These are phyloP conservation scores for Corylus heterophylla DNA, from an alignment of 306 rosid species.

Conservation along the genomic window DNA sequence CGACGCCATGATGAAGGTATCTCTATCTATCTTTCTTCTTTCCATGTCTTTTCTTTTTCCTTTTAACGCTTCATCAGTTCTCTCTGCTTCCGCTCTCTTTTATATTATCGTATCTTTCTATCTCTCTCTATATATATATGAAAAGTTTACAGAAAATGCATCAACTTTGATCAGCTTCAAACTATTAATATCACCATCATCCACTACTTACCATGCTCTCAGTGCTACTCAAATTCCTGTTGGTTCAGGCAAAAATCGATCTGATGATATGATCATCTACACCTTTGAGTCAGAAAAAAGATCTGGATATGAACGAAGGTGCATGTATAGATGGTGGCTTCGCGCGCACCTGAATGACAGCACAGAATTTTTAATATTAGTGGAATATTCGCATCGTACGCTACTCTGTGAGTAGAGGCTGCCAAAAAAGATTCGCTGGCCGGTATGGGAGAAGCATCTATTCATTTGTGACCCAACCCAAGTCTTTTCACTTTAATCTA, in stretches of 20 bases:
- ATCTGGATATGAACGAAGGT: too few relatives aligned
- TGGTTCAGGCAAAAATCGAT: too few relatives aligned
- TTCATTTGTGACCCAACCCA: background rate
- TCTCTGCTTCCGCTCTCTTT: background rate
- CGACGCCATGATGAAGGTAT: conserved; percentile 60
- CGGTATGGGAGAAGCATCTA: background rate
- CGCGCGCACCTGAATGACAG: too few relatives aligned
- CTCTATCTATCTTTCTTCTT: background rate
- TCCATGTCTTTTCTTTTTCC: background rate
- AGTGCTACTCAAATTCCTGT: too few relatives aligned
- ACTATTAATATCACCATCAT: background rate
- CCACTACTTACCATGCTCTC: too few relatives aligned
- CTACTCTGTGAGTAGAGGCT: background rate
- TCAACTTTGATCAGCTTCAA: background rate
- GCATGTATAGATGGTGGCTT: too few relatives aligned
- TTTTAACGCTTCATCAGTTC: too few relatives aligned
- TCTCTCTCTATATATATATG: background rate
- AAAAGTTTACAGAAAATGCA: background rate
- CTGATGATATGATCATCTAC: too few relatives aligned
- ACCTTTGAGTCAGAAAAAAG: too few relatives aligned
- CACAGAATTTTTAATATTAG: background rate
- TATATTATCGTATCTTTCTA: too few relatives aligned
- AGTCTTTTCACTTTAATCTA: background rate
- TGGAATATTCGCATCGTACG: background rate
- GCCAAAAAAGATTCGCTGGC: background rate